These are phyloP conservation scores for Rhizopus microsporus DNA, from an alignment of 371 early-diverging fungal genomes.

Conservation along the genomic window DNA sequence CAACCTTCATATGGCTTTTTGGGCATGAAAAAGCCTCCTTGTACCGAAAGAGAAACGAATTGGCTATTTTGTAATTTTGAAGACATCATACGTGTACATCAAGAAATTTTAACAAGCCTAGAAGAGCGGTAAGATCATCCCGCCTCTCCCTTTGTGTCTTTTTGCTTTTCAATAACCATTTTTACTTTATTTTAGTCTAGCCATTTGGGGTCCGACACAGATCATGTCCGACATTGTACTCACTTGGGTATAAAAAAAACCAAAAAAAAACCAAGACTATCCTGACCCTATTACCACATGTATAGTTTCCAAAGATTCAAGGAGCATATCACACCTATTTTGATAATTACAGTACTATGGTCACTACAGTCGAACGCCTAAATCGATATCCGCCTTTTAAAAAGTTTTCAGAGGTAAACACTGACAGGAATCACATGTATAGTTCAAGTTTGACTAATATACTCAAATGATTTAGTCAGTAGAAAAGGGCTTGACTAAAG, in stretches of 20 bases:
- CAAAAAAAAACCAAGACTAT: conserved; percentile 2
- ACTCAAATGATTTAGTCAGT: conserved; percentile 1
- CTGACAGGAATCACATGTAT: neutral
- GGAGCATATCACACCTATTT: conserved; percentile 33
- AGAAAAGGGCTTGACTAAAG: conserved; percentile 3
- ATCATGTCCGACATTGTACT: conserved; percentile 51
- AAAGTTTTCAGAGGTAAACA: conserved; percentile 44
- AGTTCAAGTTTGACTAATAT: neutral
- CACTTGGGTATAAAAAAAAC: conserved; percentile 29
- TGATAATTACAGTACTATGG: conserved; percentile 32
- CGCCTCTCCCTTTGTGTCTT: neutral
- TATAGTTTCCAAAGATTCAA: conserved; percentile 28
- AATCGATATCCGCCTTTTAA: conserved; percentile 43
- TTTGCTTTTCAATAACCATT: conserved; percentile 1
- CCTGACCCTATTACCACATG: neutral
- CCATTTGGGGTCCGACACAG: conserved; percentile 57
- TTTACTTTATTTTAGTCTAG: conserved; percentile 22
- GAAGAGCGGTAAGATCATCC: conserved; percentile 39
- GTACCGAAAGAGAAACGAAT: conserved; percentile 43
- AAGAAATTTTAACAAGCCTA: conserved; percentile 22
- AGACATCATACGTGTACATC: conserved; percentile 29
- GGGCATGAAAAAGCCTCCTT: conserved; percentile 41
- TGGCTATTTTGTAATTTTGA: conserved; percentile 49
- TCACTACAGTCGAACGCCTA: conserved; percentile 43
- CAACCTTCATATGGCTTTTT: conserved; percentile 37